Evolutionary conservation across 176 grass and related monocot genomes (phyloP).

Genomic region (Zea mays): DNA sequence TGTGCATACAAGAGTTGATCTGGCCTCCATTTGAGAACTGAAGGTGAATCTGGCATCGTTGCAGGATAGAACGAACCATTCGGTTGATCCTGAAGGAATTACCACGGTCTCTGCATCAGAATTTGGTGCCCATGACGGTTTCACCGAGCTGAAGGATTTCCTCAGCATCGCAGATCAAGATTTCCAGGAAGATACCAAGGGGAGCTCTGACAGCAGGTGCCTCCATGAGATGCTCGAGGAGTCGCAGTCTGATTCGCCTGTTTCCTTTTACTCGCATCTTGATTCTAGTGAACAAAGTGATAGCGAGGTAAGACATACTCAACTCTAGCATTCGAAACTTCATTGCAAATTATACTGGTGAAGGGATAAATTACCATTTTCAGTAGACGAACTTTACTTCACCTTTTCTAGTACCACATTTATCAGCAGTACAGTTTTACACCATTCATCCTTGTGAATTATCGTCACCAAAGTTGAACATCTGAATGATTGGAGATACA

Average conservation of each 20-base stretch:
- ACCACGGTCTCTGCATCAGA: slow-evolving; percentile 35
- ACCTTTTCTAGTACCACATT: background rate
- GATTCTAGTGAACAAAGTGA: slow-evolving; percentile 65
- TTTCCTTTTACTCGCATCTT: slow-evolving; percentile 75
- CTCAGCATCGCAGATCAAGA: slow-evolving; percentile 42
- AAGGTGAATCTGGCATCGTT: slow-evolving; percentile 27
- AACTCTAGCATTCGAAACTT: slow-evolving; percentile 13
- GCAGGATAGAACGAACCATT: slow-evolving; percentile 47
- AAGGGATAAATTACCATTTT: slow-evolving; percentile 1
- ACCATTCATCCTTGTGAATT: background rate
- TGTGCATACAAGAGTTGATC: slow-evolving; percentile 15
- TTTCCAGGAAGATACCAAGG: slow-evolving; percentile 58
- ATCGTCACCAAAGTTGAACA: background rate
- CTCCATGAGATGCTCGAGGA: slow-evolving; percentile 97
- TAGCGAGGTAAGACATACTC: slow-evolving; percentile 50
- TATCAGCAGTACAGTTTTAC: background rate
- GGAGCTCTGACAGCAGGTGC: slow-evolving; percentile 75
- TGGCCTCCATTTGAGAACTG: slow-evolving; percentile 24
- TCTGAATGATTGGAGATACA: slow-evolving; percentile 3
- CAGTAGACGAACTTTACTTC: background rate
- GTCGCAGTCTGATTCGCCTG: slow-evolving; percentile 67
- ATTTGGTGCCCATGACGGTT: slow-evolving; percentile 32
- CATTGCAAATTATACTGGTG: background rate
- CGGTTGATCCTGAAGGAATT: slow-evolving; percentile 27
- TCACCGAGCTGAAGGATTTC: slow-evolving; percentile 49